Evolutionary conservation across 306 rosid species (phyloP).

Genomic region (Acmispon strigosus): DNA sequence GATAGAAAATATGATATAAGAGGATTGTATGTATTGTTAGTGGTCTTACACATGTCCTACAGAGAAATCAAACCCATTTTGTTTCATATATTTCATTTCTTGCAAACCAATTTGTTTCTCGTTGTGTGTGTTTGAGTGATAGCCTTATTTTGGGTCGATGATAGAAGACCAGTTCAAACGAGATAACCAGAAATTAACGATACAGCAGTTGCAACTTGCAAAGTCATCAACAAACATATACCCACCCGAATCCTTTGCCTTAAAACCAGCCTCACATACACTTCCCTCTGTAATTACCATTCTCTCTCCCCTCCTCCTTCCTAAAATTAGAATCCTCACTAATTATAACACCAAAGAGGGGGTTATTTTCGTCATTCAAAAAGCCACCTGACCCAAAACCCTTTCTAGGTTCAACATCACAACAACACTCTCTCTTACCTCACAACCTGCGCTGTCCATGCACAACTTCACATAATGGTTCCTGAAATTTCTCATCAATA

Average conservation of each 20-base stretch:
- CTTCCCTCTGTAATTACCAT: background rate
- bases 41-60: too few species aligned
- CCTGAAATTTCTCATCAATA: background rate
- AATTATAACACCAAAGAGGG: background rate
- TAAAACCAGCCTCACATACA: too few species aligned
- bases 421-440: background rate
- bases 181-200: background rate
- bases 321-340: background rate
- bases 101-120: background rate
- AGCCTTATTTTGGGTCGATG: background rate
- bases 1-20: too few species aligned
- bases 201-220: background rate
- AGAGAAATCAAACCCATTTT: background rate
- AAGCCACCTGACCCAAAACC: background rate
- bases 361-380: background rate
- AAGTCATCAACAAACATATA: background rate
- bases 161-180: background rate
- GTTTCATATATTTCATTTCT: background rate
- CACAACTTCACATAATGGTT: background rate
- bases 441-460: background rate
- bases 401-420: background rate
- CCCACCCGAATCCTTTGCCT: too few species aligned
- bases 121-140: too few species aligned
- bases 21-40: too few species aligned
- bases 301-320: background rate